Percentiles rank a stretch among this genome's conserved stretches.
Conservation (phyloP, 139 green algal species). For the Picochlorum sp. region DNA sequence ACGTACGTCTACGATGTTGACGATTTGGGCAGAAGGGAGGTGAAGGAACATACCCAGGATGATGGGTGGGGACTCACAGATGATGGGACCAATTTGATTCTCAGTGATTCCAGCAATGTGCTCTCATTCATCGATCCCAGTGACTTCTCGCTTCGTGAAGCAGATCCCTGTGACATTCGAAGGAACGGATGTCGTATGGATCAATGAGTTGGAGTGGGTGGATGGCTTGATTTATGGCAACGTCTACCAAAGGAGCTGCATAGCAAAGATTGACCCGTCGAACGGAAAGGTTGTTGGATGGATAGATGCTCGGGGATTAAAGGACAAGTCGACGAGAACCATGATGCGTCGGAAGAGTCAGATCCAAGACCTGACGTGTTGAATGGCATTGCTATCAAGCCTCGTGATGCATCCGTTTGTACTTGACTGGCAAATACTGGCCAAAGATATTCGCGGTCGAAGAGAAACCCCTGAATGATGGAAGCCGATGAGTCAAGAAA, state of each 20-base stretch:
- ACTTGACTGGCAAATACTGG: slow-evolving; percentile 82
- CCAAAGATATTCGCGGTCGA: slow-evolving; percentile 21
- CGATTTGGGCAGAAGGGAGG: slow-evolving; percentile 19
- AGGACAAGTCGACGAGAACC: slow-evolving; percentile 24
- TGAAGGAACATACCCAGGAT: slow-evolving; percentile 15
- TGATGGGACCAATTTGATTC: slow-evolving; percentile 52
- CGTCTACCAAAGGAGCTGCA: slow-evolving; percentile 77
- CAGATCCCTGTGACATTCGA: slow-evolving; percentile 25
- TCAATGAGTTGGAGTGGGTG: slow-evolving; percentile 71
- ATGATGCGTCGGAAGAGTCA: slow-evolving; percentile 11
- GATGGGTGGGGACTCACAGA: slow-evolving; percentile 80
- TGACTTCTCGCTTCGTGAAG: slow-evolving; percentile 11
- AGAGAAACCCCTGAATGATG: not conserved
- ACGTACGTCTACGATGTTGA: slow-evolving; percentile 27
- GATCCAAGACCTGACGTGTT: slow-evolving; percentile 51
- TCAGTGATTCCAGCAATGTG: slow-evolving; percentile 51
- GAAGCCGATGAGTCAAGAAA: not conserved
- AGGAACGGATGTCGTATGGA: slow-evolving; percentile 5
- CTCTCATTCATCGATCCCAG: slow-evolving; percentile 57
- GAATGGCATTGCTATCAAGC: slow-evolving; percentile 77
- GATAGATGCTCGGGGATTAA: slow-evolving; percentile 43
- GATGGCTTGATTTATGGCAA: slow-evolving; percentile 75
- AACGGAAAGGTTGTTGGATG: slow-evolving; percentile 54
- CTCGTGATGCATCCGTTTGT: slow-evolving; percentile 49
- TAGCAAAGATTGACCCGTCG: slow-evolving; percentile 60